Conservation (phyloP, 257 asterid genomes). For the Cordia subcordata region DNA sequence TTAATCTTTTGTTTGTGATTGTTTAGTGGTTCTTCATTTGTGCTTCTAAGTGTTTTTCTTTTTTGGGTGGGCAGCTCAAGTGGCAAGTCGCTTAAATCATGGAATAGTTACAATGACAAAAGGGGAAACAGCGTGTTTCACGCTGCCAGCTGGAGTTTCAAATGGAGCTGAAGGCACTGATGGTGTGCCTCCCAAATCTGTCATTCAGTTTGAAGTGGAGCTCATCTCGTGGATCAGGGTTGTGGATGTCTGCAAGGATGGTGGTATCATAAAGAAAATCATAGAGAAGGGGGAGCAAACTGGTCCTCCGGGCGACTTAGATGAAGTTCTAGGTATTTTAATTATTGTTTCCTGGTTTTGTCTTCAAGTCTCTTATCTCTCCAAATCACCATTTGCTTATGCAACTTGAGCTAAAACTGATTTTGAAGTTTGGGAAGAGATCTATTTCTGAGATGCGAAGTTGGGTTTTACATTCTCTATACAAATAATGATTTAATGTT, state of each 20-base stretch:
- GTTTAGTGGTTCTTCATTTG: background rate
- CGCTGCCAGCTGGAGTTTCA: slow-evolving; percentile 42
- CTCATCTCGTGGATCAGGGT: slow-evolving; percentile 66
- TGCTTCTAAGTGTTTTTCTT: background rate
- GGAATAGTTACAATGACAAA: slow-evolving; percentile 67
- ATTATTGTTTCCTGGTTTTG: too few species aligned
- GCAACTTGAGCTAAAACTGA: background rate
- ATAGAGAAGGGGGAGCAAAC: slow-evolving; percentile 45
- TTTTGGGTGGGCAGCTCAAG: slow-evolving; percentile 32
- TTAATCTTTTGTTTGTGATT: background rate
- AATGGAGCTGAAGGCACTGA: slow-evolving; percentile 31
- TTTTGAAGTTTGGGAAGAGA: background rate
- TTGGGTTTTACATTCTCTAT: slow-evolving; percentile 5
- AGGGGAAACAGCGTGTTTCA: slow-evolving; percentile 60
- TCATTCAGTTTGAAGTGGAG: slow-evolving; percentile 52
- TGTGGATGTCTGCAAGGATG: slow-evolving; percentile 66
- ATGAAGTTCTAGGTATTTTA: slow-evolving; percentile 60
- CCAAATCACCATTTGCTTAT: background rate
- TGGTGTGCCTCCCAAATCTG: slow-evolving; percentile 43
- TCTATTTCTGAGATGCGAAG: background rate
- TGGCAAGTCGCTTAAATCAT: slow-evolving; percentile 39
- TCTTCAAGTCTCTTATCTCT: background rate
- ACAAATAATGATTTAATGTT: background rate
- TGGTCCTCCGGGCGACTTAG: slow-evolving; percentile 69
- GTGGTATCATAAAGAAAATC: slow-evolving; percentile 63